Base-by-base conservation (phyloP, 2,329 filamentous ascomycete species). In the Fusarium sp. region DNA sequence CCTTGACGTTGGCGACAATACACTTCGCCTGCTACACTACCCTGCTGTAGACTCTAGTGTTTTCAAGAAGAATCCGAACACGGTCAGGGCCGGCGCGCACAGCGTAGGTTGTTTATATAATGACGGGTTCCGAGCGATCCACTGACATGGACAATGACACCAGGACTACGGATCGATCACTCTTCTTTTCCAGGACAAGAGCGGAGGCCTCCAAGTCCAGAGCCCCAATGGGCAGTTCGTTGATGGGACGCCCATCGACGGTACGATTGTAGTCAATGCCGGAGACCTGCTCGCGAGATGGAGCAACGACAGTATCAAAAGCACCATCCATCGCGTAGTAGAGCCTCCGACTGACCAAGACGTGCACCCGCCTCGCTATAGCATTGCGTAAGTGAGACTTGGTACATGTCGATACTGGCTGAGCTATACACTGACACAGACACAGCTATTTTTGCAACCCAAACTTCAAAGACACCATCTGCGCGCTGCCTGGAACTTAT, bases 301-400 rank as follows among this genome's bases (percentile, higher is more conserved):
- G 93, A 92, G 90, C 63, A 97, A 97, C 71, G 92, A 96, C 70
- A 90, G 85, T 4, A 96, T 97, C 77, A 93, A 90, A 78, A 94
- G 90, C 72, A 97, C 93, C 4, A 86, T 93, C 57, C 93, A 97
- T 75, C 87, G 93, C 10, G 93, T 97, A 1, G 91, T 97, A 6
- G 91, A 97, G 77, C 93, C 93, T 2, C 90, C 91, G 13, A 82
- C 81, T 4, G 79, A 78, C 4, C 77, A 76, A 8, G 82, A 81
- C 14, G 77, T 80, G 35, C 89, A 96, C 73, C 92, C 92, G 1
- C 82, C 92, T 1, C 82, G 90, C 36, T 97, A 97, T 71, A 94
- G 90, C 68, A 89, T 97, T 71, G 93, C 93, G 68, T 97, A 68
- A 71, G 83, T 80, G 15, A 9, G 32, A 5, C n/a, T 29, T 10